Evolutionary conservation across 352 stramenopile species (phyloP), one percentile per base, ranked within the genome.

Genomic region (Phytopythium vexans): DNA sequence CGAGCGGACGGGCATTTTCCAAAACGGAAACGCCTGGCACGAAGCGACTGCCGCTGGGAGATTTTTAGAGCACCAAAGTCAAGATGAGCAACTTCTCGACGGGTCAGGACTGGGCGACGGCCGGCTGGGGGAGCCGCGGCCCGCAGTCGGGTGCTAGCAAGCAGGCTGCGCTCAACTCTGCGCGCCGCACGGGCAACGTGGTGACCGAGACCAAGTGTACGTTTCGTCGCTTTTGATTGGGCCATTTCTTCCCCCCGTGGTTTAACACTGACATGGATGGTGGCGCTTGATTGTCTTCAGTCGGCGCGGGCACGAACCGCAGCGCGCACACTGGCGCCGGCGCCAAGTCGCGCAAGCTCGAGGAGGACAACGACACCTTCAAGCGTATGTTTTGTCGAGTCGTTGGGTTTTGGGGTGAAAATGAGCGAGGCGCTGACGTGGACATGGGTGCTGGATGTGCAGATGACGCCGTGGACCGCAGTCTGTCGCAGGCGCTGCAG

Each of bases 401-500:
- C 38, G 27, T 8, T 21, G 32, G 15, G 21, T 11, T 41, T 36
- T 9, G 3, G n/a, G 8, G 21, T 27, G 21, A 2, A 27, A 27
- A 27, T 27, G 21, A 27, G 21, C 21, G 21, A 2, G 21, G 21
- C 2, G 27, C 35, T 36, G 27, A 46, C 41, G 12, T 48, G 15
- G 14, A 46, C n/a, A 32, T 40, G 8, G 11, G 10, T 48, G 16
- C 6, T 21, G 12, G 12, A 12, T 12, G 16, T 60, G 31, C 49
- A 77, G 67, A 88, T 51, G 79, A 90, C 21, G 77, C 72, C 2
- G 88, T 95, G 44, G 86, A 96, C 66, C 82, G 82, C 54, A 92
- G 71, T 35, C 66, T 97, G 16, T 91, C 86, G 41, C 81, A 98
- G 71, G 90, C 94, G 12, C 90, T 99, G 27, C 89, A 95, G 74